These are phyloP conservation scores for Zasmidium cellare DNA, from an alignment of 2,329 filamentous ascomycete species.

Conservation along the genomic window DNA sequence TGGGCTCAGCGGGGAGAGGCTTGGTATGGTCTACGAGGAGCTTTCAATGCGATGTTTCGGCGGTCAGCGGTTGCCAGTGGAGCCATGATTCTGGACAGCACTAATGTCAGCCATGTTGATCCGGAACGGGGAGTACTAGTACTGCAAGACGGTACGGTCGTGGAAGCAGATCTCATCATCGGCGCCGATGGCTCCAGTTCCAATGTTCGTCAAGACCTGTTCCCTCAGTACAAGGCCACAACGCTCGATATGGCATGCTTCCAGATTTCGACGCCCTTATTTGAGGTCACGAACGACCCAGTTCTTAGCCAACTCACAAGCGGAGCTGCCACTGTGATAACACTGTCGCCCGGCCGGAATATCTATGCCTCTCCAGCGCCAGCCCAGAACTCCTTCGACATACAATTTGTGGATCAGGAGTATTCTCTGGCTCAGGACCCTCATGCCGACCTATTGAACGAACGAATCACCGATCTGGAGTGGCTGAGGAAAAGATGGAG, in stretches of 20 bases:
- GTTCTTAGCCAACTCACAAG: neutral
- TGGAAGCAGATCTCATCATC: slow-evolving; percentile 1
- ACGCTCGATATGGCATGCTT: neutral
- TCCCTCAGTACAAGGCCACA: slow-evolving; percentile 1
- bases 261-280: neutral
- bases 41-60: slow-evolving; percentile 1
- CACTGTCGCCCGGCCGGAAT: neutral
- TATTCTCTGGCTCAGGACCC: neutral
- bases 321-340: neutral
- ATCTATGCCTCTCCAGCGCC: slow-evolving; percentile 2
- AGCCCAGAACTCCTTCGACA: slow-evolving; percentile 1
- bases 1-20: neutral
- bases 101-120: neutral
- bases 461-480: neutral
- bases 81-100: neutral
- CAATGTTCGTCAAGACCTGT: neutral
- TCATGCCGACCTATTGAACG: neutral
- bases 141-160: too few relatives aligned
- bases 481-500: neutral
- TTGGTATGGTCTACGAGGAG: slow-evolving; percentile 2
- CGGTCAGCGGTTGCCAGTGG: neutral
- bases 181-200: slow-evolving; percentile 5
- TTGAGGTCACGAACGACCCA: neutral
- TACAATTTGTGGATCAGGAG: slow-evolving; percentile 6
- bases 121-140: too few relatives aligned